Evolutionary conservation across 1,139 yeast genomes (phyloP), one percentile per base, ranked within the genome.

Genomic region (Lodderomyces metapsilosis): DNA sequence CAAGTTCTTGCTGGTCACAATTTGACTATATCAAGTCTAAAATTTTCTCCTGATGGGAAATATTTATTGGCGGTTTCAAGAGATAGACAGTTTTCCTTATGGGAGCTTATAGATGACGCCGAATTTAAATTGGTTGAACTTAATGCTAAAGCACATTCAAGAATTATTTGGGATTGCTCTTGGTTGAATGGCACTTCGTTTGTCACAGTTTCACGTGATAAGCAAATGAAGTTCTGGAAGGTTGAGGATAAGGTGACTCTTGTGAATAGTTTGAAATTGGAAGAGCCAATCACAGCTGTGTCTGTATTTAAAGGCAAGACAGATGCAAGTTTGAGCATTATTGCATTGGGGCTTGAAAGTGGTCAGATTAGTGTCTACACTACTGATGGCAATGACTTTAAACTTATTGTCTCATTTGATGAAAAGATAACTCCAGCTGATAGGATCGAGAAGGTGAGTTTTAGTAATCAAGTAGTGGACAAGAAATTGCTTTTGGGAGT

Each of bases 151-250:
- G 96, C 97, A 1, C 98, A 94, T 56, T 64, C 84, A 7, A 80
- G 98, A 62, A 92, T 94, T 53, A 80, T 94, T 38, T 94, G 98
- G 98, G 98, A 92, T 63, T 84, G 95, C 57, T 77, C 86, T 25
- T 92, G 97, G 97, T 67, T 79, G 1, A 45, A 51, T 15, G 18
- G 23, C 6, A 61, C 62, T 5, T 43, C 58, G 30, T 91, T 92
- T 56, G 69, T 88, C 17, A 92, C 98, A 0, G 95, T 83, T 0
- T 86, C 97, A 3, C 79, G 99, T 62, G 99, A 94, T 60, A 87
- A 81, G 57, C 74, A 77, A 13, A 61, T 91, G 39, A 88, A 87
- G 57, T 54, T 82, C 10, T 92, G 98, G 98, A 57, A 56, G 17
- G 52, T 74, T 8, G 53, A 50, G 20, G 34, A 16, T 13, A 48